Evolutionary conservation across 2,329 filamentous ascomycete species (phyloP), one percentile per base, ranked within the genome.

Genomic region (Thermothelomyces thermophilus): DNA sequence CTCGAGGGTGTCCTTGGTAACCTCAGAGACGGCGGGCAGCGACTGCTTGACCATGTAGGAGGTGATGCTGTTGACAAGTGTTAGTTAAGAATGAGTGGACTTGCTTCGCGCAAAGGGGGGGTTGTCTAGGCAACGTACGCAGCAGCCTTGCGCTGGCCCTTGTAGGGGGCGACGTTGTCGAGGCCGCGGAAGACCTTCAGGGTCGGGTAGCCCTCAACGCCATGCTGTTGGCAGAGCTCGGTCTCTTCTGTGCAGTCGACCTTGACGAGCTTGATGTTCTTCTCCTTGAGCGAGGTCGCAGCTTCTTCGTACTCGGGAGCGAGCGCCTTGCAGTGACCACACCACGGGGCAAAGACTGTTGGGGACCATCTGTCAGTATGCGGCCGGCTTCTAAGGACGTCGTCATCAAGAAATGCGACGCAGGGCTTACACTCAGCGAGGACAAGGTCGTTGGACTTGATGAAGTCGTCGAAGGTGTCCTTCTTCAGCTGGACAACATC

Each of bases 41-140:
- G 88, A 87, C 75, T 97, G 93, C 82, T 97, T 98, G 70, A 89
- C 86, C 93, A 98, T 98, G 79, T 95, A 97, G 22, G 83, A 84
- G 41, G 79, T 77, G 67, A 84, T 84, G 56, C 77, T 81, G 52
- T 26, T 13, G 37, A 13, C n/a, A 28, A n/a, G 7, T n/a, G 42
- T 47, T 39, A 57, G 33, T 26, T 28, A 7, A 9, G 9, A 2
- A 1, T n/a, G 17, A 5, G 16, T 7, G 3, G 4, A 31, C 8
- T 5, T 40, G 11, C 2, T 17, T 41, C 4, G 17, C 5, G 20
- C n/a, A 9, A 9, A 3, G n/a, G 35, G 22, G n/a, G n/a, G n/a
- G n/a, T n/a, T n/a, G n/a, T n/a, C n/a, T 26, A 26, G 24, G 24
- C 5, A 42, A 74, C 79, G 72, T 71, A 83, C 80, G 76, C 78